A percentile compares a stretch with the other conserved stretches of the same genome.
Evolutionary conservation across 441 rosid genomes (phyloP).

Genomic region (California macrophylla): DNA sequence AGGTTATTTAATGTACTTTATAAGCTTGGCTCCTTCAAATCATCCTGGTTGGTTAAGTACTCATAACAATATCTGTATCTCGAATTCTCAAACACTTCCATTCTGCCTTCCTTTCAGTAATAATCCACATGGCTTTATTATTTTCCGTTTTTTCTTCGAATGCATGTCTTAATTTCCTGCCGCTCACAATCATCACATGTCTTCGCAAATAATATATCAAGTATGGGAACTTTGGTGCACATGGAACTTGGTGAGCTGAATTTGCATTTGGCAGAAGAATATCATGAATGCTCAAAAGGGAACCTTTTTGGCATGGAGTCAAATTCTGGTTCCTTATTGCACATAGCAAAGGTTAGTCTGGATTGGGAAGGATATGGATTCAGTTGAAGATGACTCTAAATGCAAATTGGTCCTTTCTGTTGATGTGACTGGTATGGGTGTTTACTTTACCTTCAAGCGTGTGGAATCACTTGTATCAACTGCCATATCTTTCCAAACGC

Average conservation of each 20-base stretch:
- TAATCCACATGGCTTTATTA: neutral
- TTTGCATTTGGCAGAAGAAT: slow-evolving; percentile 89
- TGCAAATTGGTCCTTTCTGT: slow-evolving; percentile 69
- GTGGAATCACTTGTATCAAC: slow-evolving; percentile 66
- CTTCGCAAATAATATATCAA: slow-evolving; percentile 85
- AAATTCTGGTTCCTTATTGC: slow-evolving; percentile 84
- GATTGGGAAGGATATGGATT: slow-evolving; percentile 85
- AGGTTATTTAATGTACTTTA: neutral
- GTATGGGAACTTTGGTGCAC: slow-evolving; percentile 64
- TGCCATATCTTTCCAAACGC: slow-evolving; percentile 65
- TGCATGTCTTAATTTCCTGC: slow-evolving; percentile 14
- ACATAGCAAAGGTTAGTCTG: slow-evolving; percentile 80
- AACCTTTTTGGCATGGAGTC: slow-evolving; percentile 83
- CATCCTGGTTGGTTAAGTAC: neutral
- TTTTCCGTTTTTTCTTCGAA: neutral
- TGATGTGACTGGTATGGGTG: slow-evolving; percentile 85
- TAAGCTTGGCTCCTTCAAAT: neutral
- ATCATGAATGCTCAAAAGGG: slow-evolving; percentile 84
- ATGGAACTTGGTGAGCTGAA: slow-evolving; percentile 96
- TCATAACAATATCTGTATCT: neutral
- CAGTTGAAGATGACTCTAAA: slow-evolving; percentile 47
- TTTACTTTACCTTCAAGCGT: slow-evolving; percentile 65
- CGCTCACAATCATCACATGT: slow-evolving; percentile 93
- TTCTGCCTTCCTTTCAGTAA: neutral
- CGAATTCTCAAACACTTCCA: neutral